phyloP scores from a whole-genome alignment of 2,329 filamentous ascomycete species.

The Calonectria pauciramosa region DNA sequence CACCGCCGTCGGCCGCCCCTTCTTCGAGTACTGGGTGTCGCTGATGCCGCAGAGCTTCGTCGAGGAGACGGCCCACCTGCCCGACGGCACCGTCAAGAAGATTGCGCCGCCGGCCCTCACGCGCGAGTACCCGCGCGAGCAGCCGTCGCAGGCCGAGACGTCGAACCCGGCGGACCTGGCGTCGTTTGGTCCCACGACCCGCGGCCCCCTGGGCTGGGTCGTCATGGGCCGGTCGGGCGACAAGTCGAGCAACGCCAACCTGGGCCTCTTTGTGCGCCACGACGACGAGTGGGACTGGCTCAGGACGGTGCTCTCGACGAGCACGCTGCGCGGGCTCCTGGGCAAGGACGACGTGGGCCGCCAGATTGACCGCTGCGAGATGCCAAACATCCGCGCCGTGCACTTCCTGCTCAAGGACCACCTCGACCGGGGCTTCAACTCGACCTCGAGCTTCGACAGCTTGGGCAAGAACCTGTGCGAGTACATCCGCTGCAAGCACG shows the following conservation, averaged over 20 bases:
- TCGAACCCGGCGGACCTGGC: conserved; percentile 29
- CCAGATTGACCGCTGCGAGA: conserved; percentile 59
- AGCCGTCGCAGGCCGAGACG: conserved; percentile 38
- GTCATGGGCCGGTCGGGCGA: conserved; percentile 51
- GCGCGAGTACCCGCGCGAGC: conserved; percentile 25
- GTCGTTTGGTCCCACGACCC: conserved; percentile 38
- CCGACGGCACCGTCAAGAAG: conserved; percentile 26
- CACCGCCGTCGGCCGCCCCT: conserved; percentile 50
- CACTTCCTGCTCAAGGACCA: conserved; percentile 61
- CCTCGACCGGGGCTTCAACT: conserved; percentile 56
- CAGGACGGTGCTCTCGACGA: conserved; percentile 54
- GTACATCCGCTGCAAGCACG: conserved; percentile 57
- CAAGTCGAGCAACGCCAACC: conserved; percentile 57
- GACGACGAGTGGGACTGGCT: conserved; percentile 61
- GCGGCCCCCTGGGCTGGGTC: conserved; percentile 45
- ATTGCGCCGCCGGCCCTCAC: conserved; percentile 31
- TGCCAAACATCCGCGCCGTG: conserved; percentile 51
- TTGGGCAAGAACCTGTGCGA: conserved; percentile 60
- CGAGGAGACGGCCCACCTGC: conserved; percentile 31
- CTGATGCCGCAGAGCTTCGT: conserved; percentile 43
- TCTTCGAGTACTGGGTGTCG: conserved; percentile 43
- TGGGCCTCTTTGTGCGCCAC: conserved; percentile 59
- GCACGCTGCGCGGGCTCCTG: conserved; percentile 52
- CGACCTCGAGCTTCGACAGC: conserved; percentile 51
- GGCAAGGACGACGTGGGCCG: conserved; percentile 51